Evolutionary conservation across 192 early-diverging fungal genomes (phyloP).

Genomic region (Endogone sp.): DNA sequence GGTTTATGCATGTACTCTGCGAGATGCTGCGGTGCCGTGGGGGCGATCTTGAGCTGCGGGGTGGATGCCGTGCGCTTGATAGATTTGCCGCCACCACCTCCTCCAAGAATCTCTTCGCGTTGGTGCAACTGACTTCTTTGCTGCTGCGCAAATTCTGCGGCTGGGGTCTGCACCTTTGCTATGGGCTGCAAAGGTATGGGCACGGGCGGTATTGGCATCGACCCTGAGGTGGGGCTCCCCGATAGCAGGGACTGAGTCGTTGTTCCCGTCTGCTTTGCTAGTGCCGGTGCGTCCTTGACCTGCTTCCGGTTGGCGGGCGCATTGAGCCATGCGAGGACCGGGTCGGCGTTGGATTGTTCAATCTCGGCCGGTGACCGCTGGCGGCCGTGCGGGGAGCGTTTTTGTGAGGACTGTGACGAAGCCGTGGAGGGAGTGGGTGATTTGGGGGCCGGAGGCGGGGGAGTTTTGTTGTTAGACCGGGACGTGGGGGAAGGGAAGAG

Average conservation of each 20-base stretch:
- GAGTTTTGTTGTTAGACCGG: not conserved
- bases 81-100: too few species aligned
- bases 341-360: not conserved
- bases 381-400: not conserved
- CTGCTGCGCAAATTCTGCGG: too few species aligned
- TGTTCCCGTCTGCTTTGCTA: not conserved
- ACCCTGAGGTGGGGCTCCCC: not conserved
- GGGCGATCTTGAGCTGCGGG: not conserved
- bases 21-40: not conserved
- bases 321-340: not conserved
- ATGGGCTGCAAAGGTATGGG: too few species aligned
- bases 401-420: not conserved
- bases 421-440: not conserved
- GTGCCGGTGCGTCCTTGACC: not conserved
- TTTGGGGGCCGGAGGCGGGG: not conserved
- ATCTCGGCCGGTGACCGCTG: not conserved
- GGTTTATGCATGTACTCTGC: not conserved
- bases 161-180: too few species aligned
- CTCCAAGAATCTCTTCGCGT: too few species aligned
- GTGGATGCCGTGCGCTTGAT: not conserved
- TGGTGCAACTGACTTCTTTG: too few species aligned
- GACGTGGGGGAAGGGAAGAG: too few species aligned
- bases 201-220: not conserved
- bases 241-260: not conserved
- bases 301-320: not conserved